Conservation (phyloP, 1,284 basidiomycete genomes). For the Trametes pubescens region DNA sequence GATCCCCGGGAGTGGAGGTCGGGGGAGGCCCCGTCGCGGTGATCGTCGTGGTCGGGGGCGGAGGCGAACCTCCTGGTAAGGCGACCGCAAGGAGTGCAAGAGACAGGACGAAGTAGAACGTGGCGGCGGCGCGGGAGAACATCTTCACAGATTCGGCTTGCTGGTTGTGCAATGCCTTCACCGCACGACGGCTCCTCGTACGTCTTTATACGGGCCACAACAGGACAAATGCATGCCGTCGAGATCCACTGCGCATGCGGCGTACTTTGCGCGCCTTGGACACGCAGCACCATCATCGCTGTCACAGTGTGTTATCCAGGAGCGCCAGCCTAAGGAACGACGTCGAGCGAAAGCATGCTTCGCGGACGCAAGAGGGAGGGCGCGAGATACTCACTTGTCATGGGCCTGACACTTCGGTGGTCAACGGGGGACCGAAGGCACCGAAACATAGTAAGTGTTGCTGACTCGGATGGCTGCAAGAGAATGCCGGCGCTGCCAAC, state of each 20-base stretch:
- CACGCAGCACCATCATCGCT: neutral
- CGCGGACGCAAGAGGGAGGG: neutral
- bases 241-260: neutral
- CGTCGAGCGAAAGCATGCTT: neutral
- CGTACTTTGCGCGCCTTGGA: too few relatives aligned
- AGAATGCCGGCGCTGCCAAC: neutral
- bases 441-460: constrained; percentile 1
- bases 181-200: neutral
- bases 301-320: neutral
- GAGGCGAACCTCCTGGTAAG: constrained; percentile 29
- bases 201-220: constrained; percentile 8
- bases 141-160: constrained; percentile 18
- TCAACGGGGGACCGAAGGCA: neutral
- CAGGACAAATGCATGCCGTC: neutral
- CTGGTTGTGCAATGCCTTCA: constrained; percentile 2
- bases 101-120: constrained; percentile 28
- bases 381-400: neutral
- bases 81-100: constrained; percentile 36
- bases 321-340: neutral
- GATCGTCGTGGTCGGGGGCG: constrained; percentile 20
- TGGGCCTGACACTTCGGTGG: neutral
- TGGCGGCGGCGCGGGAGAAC: constrained; percentile 28
- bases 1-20: constrained; percentile 15
- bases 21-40: constrained; percentile 25
- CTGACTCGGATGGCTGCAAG: neutral